Base-by-base conservation (phyloP, 805 yeast species). In the Starmerella riodocensis region DNA sequence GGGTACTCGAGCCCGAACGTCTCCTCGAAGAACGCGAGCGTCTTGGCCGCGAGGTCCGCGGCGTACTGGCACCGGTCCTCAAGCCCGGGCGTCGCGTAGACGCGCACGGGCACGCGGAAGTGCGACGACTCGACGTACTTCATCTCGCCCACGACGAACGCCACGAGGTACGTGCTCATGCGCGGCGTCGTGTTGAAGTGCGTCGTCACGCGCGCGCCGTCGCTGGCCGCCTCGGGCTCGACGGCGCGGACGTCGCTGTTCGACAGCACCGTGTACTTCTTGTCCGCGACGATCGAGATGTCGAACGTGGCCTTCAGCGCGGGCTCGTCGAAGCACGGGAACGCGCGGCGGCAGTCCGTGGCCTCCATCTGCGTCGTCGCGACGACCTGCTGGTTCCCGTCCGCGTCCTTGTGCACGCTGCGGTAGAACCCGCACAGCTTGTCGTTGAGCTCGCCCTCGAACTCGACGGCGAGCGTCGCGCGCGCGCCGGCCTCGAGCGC, bases 301-400 rank as follows among this genome's bases (percentile, higher is more conserved):
- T 69, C 72, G 49, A 74, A 78, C 37, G 72, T 68, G 34, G 84
- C 81, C 60, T 78, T 78, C 39, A 73, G 64, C 34, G 73, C 67
- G 7, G 85, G 84, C 59, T 78, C 82, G 57, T 78, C 85, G 49
- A 74, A 74, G 53, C 75, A 76, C 16, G 85, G 85, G 69, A 78
- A 78, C 5, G 85, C 83, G 42, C 78, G 67, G 51, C 85, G 73
- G 54, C 82, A 76, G 60, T 77, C 85, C 25, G 83, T 75, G 26
- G 85, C 75, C 61, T 78, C 84, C 73, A 78, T 73, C 59, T 74
- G 80, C 31, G 81, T 71, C 46, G 78, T 69, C 29, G 78, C 79
- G 47, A 75, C 63, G 51, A 71, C 72, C 47, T 71, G 66, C 40
- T 70, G 65, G 42, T 64, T 56, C 28, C 80, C 80, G 29, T 54